Conservation (phyloP, 345 rosid species). For the Psidium guajava region DNA sequence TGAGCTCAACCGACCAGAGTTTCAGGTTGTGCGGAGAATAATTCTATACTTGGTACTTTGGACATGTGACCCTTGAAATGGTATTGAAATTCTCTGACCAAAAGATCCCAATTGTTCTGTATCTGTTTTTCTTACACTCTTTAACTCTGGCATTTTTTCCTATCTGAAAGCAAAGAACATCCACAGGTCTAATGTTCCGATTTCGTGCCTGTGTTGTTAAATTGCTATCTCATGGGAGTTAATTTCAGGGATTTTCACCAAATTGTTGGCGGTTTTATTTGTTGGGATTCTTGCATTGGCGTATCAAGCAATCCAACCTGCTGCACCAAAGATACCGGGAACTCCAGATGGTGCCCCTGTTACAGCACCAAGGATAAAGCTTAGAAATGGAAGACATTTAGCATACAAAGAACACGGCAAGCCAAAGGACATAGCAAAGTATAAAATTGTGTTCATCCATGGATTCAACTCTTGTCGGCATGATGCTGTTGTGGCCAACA, state of each 20-base stretch:
- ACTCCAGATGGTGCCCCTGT: constrained; percentile 33
- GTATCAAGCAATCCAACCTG: constrained; percentile 39
- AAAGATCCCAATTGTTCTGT: neutral
- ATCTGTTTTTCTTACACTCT: neutral
- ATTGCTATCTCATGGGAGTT: neutral
- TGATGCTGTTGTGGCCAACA: constrained; percentile 5
- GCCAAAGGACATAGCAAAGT: constrained; percentile 32
- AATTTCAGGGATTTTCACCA: constrained; percentile 24
- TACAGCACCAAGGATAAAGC: constrained; percentile 45
- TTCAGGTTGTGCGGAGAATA: neutral
- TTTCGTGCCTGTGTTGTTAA: neutral
- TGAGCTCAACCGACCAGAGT: neutral
- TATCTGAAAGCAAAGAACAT: neutral
- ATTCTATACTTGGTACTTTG: neutral
- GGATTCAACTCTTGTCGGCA: constrained; percentile 39
- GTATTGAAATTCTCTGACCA: neutral
- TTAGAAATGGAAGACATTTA: constrained; percentile 56
- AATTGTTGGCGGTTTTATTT: constrained; percentile 18
- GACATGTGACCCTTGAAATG: neutral
- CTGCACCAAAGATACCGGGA: constrained; percentile 34
- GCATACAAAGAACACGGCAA: constrained; percentile 50
- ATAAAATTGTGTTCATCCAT: constrained; percentile 33
- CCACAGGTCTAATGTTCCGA: neutral
- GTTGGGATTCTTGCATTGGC: constrained; percentile 29
- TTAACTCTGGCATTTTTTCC: neutral